Base-by-base conservation (phyloP, 1,139 yeast species). In the Saccharomyces pastorianus region DNA sequence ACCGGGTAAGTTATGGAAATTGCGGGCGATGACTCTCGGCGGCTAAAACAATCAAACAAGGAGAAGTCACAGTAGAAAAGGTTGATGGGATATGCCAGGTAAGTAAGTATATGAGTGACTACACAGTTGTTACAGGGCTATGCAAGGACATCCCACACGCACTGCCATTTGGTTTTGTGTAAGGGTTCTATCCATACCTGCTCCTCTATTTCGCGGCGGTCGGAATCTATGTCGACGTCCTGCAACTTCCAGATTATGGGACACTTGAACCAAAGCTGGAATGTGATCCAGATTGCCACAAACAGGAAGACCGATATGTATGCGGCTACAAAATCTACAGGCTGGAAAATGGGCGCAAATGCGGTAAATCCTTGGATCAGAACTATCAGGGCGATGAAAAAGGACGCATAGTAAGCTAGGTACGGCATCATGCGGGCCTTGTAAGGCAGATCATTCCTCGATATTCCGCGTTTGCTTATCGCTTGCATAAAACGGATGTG, bases 401-500 rank as follows among this genome's bases (percentile, higher is more conserved):
- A 69, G 53, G 75, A 67, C 6, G 79, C 73, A 11, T 86, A 77
- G 64, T 83, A 83, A 2, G 89, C 83, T 59, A 76, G 74, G 59
- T 64, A 80, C 13, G 89, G 89, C 83, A 82, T 83, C 55, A 77
- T 75, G 7, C 29, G 27, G 17, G 88, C 80, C 65, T 83, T 84
- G 73, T 77, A 86, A 13, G 93, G 91, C 57, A 86, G 74, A 6
- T 80, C 77, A 59, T 82, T 81, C 65, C 90, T 74, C 17, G 83
- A 75, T 56, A 85, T 82, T 42, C 82, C 81, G 68, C 87, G 77
- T 29, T 70, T 64, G 60, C 77, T 78, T 63, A 85, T 72, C 48
- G 87, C 82, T 50, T 73, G 70, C 83, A 84, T 83, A 68, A 85
- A 85, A 66, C 88, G 75, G 53, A 85, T 73, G 67, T 85, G 91